Conservation (phyloP, 148 eudicot genomes). For the Fagopyrum homotropicum region DNA sequence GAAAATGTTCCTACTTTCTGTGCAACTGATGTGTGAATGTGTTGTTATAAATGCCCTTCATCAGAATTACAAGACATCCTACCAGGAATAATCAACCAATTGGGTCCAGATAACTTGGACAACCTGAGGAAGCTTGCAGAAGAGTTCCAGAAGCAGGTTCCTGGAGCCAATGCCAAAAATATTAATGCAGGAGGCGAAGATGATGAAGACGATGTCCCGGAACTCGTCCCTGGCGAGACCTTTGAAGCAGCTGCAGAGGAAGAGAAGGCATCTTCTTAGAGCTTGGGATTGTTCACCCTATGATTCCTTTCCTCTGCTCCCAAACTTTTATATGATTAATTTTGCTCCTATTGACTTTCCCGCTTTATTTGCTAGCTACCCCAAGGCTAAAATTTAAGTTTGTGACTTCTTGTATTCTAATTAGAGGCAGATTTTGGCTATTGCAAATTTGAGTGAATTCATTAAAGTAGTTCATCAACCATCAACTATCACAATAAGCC, state of each 20-base stretch:
- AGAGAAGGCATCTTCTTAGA: slow-evolving; percentile 12
- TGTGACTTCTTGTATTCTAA: slow-evolving; percentile 11
- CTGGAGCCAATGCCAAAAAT: slow-evolving; percentile 14
- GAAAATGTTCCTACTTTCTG: not conserved
- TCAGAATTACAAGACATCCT: slow-evolving; percentile 87
- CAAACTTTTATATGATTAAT: not conserved
- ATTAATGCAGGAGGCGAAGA: slow-evolving; percentile 37
- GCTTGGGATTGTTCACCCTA: not conserved
- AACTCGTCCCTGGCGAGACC: slow-evolving; percentile 86
- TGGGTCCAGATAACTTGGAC: slow-evolving; percentile 95
- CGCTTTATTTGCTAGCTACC: slow-evolving; percentile 5
- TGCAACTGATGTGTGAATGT: not conserved
- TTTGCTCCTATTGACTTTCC: slow-evolving; percentile 12
- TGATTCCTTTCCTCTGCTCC: not conserved
- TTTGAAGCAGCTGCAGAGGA: slow-evolving; percentile 93
- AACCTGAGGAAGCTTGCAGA: slow-evolving; percentile 74
- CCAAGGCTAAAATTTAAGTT: slow-evolving; percentile 6
- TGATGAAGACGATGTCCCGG: slow-evolving; percentile 90
- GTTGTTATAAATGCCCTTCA: not conserved
- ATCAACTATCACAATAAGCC: not conserved
- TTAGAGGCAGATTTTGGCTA: slow-evolving; percentile 11
- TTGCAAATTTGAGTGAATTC: not conserved
- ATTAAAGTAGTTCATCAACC: not conserved
- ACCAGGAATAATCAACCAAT: slow-evolving; percentile 79
- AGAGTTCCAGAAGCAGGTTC: slow-evolving; percentile 63